Conservation (phyloP, 2,329 filamentous ascomycete genomes). For the Cladosporium oxysporum region DNA sequence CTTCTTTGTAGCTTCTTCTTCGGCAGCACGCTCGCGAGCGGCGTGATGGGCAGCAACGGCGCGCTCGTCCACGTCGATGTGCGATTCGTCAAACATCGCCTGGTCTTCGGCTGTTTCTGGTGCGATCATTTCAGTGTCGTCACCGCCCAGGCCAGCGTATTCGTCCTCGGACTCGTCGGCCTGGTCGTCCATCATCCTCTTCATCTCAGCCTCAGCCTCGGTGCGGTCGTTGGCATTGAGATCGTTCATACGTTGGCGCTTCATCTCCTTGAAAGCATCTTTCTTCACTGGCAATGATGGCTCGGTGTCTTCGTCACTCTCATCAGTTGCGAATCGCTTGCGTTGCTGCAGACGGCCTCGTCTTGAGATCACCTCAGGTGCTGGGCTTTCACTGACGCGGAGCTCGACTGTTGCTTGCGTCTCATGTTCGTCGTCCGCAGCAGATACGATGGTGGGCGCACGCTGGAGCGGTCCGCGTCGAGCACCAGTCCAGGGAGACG, state of each 20-base stretch:
- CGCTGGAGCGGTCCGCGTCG: slow-evolving; percentile 20
- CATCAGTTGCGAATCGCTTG: slow-evolving; percentile 46
- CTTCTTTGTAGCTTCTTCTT: slow-evolving; percentile 87
- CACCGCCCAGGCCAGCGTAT: slow-evolving; percentile 91
- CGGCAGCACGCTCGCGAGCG: slow-evolving; percentile 73
- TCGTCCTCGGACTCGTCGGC: slow-evolving; percentile 98
- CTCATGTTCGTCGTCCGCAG: slow-evolving; percentile 27
- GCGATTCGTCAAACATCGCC: slow-evolving; percentile 84
- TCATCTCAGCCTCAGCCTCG: slow-evolving; percentile 73
- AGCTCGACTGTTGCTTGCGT: slow-evolving; percentile 37
- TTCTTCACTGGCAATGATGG: slow-evolving; percentile 44
- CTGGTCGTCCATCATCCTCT: slow-evolving; percentile 88
- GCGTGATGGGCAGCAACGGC: slow-evolving; percentile 85
- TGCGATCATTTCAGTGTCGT: slow-evolving; percentile 66
- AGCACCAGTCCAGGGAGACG: slow-evolving; percentile 29
- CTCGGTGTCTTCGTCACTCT: slow-evolving; percentile 41
- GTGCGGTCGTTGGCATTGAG: slow-evolving; percentile 39
- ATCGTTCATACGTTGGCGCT: slow-evolving; percentile 61
- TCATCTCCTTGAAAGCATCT: slow-evolving; percentile 68
- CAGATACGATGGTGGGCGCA: slow-evolving; percentile 25
- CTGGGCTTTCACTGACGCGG: slow-evolving; percentile 37
- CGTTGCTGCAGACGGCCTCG: slow-evolving; percentile 56
- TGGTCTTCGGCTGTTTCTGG: slow-evolving; percentile 74
- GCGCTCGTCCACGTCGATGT: slow-evolving; percentile 75
- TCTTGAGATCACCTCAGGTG: slow-evolving; percentile 40